Conservation (phyloP, 331 rosid species). For the Malus hybrid region DNA sequence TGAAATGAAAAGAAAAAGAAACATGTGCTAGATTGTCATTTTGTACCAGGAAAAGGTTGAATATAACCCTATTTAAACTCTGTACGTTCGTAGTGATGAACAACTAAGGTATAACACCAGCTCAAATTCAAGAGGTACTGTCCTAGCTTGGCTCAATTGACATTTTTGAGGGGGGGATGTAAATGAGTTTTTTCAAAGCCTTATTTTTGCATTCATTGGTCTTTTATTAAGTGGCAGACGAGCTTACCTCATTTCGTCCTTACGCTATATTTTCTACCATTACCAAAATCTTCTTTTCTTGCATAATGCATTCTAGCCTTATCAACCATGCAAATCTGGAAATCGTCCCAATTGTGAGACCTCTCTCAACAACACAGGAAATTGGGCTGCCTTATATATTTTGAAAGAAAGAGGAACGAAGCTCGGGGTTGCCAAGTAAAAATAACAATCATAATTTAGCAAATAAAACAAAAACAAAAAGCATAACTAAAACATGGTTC, state of each 20-base stretch:
- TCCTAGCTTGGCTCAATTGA: neutral
- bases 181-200: neutral
- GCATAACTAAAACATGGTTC: neutral
- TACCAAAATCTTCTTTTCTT: neutral
- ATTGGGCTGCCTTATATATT: neutral
- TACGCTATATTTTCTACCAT: neutral
- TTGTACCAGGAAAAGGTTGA: neutral
- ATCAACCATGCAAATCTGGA: neutral
- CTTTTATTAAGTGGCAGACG: neutral
- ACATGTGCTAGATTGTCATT: neutral
- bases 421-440: neutral
- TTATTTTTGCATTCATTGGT: neutral
- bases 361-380: neutral
- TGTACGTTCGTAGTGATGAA: neutral
- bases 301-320: neutral
- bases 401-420: neutral
- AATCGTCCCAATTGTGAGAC: neutral
- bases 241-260: neutral
- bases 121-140: neutral
- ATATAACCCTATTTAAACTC: neutral
- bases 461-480: neutral
- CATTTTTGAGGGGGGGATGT: neutral
- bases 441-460: neutral
- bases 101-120: neutral
- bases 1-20: neutral